Base-by-base conservation (phyloP, 257 asterid genomes). In the Misopates orontium region DNA sequence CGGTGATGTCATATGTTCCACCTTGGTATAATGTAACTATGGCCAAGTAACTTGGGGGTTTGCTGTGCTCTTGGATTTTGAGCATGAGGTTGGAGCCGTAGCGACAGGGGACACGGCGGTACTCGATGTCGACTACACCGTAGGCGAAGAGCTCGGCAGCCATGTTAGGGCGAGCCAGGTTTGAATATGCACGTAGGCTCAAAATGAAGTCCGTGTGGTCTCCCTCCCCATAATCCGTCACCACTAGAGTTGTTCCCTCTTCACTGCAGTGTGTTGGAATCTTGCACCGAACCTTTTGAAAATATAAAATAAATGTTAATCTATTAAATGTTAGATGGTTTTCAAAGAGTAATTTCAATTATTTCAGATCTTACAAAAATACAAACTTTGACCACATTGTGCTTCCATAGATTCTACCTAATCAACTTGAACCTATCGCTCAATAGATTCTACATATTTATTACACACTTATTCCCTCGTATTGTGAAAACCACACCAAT, bases 221-320 rank as follows among this genome's bases (percentile, higher is more conserved):
- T 9, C 96, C 96, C 57, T 31, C 94, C 0, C 93, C 97, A 19
- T 64, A 82, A 68, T 91, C 97, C 0, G 97, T 88, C 62, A 79
- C 96, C 2, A 91, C 85, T 4, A 86, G 69, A 16, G 21, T 77
- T 0, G 80, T 76, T 24, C 97, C 97, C 1, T 81, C 95, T 0
- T 77, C 83, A 17, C 52, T 81, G 79, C 97, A 91, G 12, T 79
- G 77, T 45, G 79, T 31, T 5, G 89, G 67, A 63, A 86, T 68
- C 55, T 56, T 86, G 83, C 97, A 91, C 74, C 83, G 78, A 1
- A 91, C 89, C 96, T 91, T 68, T 8, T 7, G 1, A 10, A 6
- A 53, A 53, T 21, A 18, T 6, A 11, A 3, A 19, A 52, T 21
- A 0, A 52, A 19, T 20, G 25, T 18, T 28, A 28, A 28, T 28